These are phyloP conservation scores for Hypocrella siamensis DNA, from an alignment of 2,329 filamentous ascomycete species.

Conservation along the genomic window DNA sequence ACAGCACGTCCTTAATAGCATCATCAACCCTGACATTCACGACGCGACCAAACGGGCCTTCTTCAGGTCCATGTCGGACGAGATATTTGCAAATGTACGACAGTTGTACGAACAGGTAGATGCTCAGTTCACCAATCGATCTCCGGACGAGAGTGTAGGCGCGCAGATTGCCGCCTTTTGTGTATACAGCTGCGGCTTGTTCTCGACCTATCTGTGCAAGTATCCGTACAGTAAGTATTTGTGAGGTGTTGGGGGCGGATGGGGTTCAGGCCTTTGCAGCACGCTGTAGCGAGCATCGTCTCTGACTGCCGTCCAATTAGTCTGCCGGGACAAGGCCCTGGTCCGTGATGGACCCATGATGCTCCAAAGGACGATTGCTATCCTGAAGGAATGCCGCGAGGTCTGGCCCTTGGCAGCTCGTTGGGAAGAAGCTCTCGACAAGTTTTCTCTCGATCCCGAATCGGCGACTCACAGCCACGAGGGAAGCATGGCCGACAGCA, in stretches of 20 bases:
- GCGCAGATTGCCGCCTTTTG: conserved; percentile 40
- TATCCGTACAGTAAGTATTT: conserved; percentile 29
- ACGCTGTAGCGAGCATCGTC: too few species aligned
- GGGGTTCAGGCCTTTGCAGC: too few species aligned
- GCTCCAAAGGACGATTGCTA: conserved; percentile 26
- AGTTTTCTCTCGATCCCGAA: conserved; percentile 28
- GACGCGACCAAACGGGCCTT: conserved; percentile 21
- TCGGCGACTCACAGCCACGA: conserved; percentile 22
- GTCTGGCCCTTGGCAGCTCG: conserved; percentile 37
- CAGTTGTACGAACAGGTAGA: conserved; percentile 33
- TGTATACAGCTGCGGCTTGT: conserved; percentile 37
- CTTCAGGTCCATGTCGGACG: conserved; percentile 26
- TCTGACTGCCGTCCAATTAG: conserved; percentile 10
- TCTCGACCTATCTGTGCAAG: conserved; percentile 35
- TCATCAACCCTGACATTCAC: conserved; percentile 24
- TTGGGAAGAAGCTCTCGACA: conserved; percentile 34
- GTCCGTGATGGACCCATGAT: conserved; percentile 26
- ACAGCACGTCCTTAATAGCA: conserved; percentile 14
- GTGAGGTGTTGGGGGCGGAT: too few species aligned
- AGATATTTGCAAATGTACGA: conserved; percentile 33
- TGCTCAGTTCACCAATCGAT: conserved; percentile 30
- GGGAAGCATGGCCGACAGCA: conserved; percentile 34
- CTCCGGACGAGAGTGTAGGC: conserved; percentile 31
- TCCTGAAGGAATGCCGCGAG: conserved; percentile 30
- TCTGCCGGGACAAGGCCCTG: conserved; percentile 23